A percentile compares a stretch with the other conserved stretches of the same genome.
Evolutionary conservation across 306 rosid genomes (phyloP).

Genomic region (Malus orientalis): DNA sequence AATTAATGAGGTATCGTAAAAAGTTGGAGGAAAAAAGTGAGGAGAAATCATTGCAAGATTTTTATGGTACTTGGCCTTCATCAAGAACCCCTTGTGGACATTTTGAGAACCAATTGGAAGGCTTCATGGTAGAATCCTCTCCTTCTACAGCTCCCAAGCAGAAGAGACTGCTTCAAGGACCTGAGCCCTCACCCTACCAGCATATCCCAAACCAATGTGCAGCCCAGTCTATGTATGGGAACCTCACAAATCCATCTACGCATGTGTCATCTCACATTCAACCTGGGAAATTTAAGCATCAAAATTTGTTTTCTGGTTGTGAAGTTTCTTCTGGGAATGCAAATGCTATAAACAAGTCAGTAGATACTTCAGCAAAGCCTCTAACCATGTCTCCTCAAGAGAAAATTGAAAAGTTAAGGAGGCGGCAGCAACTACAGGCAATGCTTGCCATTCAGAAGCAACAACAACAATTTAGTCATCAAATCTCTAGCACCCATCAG

Average conservation of each 20-base stretch:
- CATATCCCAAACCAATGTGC: slow-evolving; percentile 42
- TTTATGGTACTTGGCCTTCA: slow-evolving; percentile 52
- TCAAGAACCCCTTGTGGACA: slow-evolving; percentile 38
- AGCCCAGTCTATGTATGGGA: slow-evolving; percentile 36
- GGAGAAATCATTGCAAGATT: slow-evolving; percentile 35
- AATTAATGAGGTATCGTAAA: slow-evolving; percentile 33
- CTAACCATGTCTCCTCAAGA: slow-evolving; percentile 88
- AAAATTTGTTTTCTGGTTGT: slow-evolving; percentile 30
- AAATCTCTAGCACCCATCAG: slow-evolving; percentile 36
- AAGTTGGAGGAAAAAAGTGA: slow-evolving; percentile 36
- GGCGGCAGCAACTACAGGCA: slow-evolving; percentile 93
- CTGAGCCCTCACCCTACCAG: slow-evolving; percentile 43
- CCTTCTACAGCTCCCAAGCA: slow-evolving; percentile 41
- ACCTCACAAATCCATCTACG: slow-evolving; percentile 39
- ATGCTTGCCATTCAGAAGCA: slow-evolving; percentile 92
- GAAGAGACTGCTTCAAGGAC: slow-evolving; percentile 47
- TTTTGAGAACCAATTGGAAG: slow-evolving; percentile 42
- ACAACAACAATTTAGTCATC: slow-evolving; percentile 58
- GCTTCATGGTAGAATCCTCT: slow-evolving; percentile 41
- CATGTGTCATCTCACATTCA: slow-evolving; percentile 54
- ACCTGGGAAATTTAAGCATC: slow-evolving; percentile 44
- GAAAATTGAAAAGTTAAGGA: slow-evolving; percentile 85
- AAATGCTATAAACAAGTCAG: slow-evolving; percentile 32
- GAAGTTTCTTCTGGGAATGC: slow-evolving; percentile 34
- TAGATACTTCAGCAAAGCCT: slow-evolving; percentile 34